Evolutionary conservation across 2,329 filamentous ascomycete genomes (phyloP).

Genomic region (Ramichloridium luteum): DNA sequence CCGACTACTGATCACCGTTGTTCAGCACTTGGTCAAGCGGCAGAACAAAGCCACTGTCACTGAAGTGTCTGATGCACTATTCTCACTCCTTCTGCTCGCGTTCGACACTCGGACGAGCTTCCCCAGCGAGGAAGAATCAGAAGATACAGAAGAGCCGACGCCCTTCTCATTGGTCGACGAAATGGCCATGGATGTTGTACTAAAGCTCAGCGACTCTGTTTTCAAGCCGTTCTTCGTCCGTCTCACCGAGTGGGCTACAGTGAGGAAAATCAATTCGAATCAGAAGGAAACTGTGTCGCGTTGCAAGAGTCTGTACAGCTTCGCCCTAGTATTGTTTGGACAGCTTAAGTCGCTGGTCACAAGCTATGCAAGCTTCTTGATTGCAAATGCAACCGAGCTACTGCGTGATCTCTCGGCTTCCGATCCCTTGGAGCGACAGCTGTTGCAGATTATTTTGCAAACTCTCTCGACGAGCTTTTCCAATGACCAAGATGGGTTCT

Average conservation of each 20-base stretch:
- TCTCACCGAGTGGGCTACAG: slow-evolving; percentile 70
- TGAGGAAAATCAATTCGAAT: no score
- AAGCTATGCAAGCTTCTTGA: slow-evolving; percentile 72
- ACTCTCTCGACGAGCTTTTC: slow-evolving; percentile 67
- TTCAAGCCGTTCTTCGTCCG: slow-evolving; percentile 86
- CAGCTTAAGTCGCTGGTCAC: slow-evolving; percentile 90
- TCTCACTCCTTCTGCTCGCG: slow-evolving; percentile 43
- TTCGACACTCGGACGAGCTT: slow-evolving; percentile 51
- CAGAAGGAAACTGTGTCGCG: slow-evolving; percentile 48
- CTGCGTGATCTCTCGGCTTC: slow-evolving; percentile 33
- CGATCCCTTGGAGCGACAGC: slow-evolving; percentile 34
- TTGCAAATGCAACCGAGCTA: slow-evolving; percentile 60
- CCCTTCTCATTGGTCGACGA: slow-evolving; percentile 43
- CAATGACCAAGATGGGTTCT: slow-evolving; percentile 88
- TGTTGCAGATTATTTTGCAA: slow-evolving; percentile 59
- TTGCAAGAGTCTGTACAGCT: slow-evolving; percentile 67
- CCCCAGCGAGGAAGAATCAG: slow-evolving; percentile 28
- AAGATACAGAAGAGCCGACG: slow-evolving; percentile 50
- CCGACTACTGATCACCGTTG: slow-evolving; percentile 29
- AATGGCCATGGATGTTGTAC: slow-evolving; percentile 75
- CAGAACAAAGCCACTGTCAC: slow-evolving; percentile 67
- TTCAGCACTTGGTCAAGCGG: slow-evolving; percentile 61
- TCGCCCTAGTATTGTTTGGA: slow-evolving; percentile 67
- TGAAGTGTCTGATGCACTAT: slow-evolving; percentile 60
- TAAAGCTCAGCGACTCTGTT: slow-evolving; percentile 87